Conservation (phyloP, 495 filamentous ascomycete genomes). For the Chlorociboria aeruginascens region DNA sequence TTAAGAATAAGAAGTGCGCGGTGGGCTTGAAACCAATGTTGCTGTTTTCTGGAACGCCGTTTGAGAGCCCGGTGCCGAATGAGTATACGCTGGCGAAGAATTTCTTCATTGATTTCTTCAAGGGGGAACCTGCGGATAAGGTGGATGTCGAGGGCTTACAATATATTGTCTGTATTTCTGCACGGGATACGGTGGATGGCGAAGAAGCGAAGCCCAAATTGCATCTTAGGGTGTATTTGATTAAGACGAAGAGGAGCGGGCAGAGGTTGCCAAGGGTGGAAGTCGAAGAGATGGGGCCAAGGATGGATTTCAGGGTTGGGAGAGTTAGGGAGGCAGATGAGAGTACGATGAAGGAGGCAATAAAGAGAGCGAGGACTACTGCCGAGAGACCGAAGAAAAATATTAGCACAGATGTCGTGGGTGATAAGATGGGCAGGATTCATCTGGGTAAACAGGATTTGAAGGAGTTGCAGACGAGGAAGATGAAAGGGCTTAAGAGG, state of each 20-base stretch:
- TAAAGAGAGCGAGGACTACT: constrained; percentile 67
- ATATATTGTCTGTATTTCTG: constrained; percentile 71
- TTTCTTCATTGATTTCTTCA: constrained; percentile 83
- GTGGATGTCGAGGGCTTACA: constrained; percentile 92
- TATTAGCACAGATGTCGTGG: constrained; percentile 75
- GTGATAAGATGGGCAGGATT: constrained; percentile 91
- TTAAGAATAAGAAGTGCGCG: constrained; percentile 71
- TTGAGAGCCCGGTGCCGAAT: constrained; percentile 62
- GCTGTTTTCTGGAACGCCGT: constrained; percentile 71
- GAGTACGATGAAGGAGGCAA: constrained; percentile 73
- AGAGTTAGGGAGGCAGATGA: constrained; percentile 65
- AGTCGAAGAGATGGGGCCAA: constrained; percentile 87
- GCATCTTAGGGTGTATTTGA: constrained; percentile 73
- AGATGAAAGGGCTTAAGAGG: constrained; percentile 98
- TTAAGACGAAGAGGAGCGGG: constrained; percentile 74
- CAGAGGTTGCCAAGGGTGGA: constrained; percentile 83
- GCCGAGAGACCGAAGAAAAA: constrained; percentile 92
- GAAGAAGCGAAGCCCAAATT: constrained; percentile 52
- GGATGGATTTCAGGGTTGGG: constrained; percentile 86
- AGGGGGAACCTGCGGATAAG: constrained; percentile 56
- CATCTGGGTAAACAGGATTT: constrained; percentile 90
- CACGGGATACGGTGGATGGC: constrained; percentile 47
- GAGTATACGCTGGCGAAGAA: constrained; percentile 75
- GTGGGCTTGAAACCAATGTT: constrained; percentile 82
- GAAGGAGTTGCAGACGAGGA: constrained; percentile 76